Conservation (phyloP, 73 alveolate species). For the Uronychia setigera region DNA sequence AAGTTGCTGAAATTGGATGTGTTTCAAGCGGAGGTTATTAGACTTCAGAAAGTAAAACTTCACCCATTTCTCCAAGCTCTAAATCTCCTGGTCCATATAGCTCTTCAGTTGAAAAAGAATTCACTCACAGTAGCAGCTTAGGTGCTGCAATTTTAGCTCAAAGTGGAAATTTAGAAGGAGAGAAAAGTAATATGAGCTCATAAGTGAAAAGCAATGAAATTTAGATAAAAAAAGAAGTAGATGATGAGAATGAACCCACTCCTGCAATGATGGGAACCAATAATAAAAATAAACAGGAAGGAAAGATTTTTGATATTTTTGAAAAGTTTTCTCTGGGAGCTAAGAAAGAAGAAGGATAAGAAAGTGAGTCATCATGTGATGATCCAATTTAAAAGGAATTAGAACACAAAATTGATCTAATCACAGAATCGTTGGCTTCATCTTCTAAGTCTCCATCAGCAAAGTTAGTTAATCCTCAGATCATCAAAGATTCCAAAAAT, state of each 20-base stretch:
- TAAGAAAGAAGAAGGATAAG: neutral
- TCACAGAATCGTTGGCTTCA: neutral
- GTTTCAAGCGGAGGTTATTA: neutral
- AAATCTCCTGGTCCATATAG: neutral
- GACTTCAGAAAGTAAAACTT: neutral
- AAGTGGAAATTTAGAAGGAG: too few relatives aligned
- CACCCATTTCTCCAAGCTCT: neutral
- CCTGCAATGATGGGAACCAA: neutral
- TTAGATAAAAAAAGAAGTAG: neutral
- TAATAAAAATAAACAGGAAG: neutral
- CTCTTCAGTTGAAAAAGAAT: neutral
- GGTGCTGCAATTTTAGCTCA: too few relatives aligned
- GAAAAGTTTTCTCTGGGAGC: neutral
- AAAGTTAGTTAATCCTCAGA: neutral
- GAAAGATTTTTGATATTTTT: neutral
- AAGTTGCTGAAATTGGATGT: neutral
- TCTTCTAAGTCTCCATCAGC: neutral
- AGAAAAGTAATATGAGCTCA: neutral
- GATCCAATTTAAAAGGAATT: neutral
- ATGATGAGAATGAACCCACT: neutral
- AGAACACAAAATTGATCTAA: neutral
- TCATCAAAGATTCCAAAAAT: neutral
- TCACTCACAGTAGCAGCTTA: neutral
- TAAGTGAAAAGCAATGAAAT: neutral
- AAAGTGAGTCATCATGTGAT: neutral